Evolutionary conservation across 1,139 yeast species (phyloP), one percentile per base, ranked within the genome.

Genomic region (Scheffersomyces segobiensis): DNA sequence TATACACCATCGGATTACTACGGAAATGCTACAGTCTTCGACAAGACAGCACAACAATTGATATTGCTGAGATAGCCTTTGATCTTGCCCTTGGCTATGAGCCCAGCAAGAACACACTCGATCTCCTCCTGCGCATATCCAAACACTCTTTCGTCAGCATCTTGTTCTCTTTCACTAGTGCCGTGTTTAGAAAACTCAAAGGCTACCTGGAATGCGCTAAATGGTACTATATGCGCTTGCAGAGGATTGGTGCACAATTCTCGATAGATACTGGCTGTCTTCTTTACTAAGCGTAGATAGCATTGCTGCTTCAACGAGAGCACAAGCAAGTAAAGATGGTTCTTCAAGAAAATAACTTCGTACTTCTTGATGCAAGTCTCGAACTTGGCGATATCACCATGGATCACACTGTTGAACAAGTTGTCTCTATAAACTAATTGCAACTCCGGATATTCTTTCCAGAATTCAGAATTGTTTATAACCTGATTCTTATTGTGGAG

Each of bases 21-120:
- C 3, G 63, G 96, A 68, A 93, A 93, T 3, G 97, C 88, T 42
- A 84, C 84, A 32, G 80, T 83, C 70, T 89, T 91, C 64, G 96
- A 88, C 58, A 93, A 74, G 18, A 93, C 97, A 39, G 93, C 77
- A 59, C 91, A 89, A 56, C 85, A 78, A 65, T 89, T 86, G 18
- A 86, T 83, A 68, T 91, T 96, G 7, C 97, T 89, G 24, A 93
- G 75, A 71, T 93, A 93, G 0, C 98, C 98, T 73, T 90, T 92
- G 59, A 93, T 78, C 57, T 75, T 76, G 12, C 91, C 91, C 52
- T 73, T 74, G 55, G 81, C 78, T 19, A 93, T 91, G 65, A 90
- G 73, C 58, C 84, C 84, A 0, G 97, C 93, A 50, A 93, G 65
- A 26, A 84, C 73, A 63, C 96, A 87, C 73, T 93, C 98, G 5